Evolutionary conservation across 495 filamentous ascomycete genomes (phyloP).

Genomic region (Neurospora sp.): DNA sequence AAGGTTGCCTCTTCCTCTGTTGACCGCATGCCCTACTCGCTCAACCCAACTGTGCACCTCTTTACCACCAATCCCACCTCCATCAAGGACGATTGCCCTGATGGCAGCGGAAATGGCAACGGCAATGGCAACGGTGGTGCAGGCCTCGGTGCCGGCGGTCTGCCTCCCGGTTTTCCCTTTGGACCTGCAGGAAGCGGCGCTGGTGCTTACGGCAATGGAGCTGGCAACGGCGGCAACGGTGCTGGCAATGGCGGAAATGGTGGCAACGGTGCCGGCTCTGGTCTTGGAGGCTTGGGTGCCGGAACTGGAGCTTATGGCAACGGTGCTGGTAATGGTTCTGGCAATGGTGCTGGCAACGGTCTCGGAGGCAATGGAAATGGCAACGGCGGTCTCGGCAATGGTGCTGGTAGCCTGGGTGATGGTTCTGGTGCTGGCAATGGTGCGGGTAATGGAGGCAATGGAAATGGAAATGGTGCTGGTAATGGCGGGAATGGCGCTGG

Average conservation of each 20-base stretch:
- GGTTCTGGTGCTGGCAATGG: not conserved
- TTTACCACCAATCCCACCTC: not conserved
- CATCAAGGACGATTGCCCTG: not conserved
- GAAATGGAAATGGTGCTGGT: not conserved
- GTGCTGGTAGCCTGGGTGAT: not conserved
- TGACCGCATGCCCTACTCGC: not conserved
- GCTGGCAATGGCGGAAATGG: not conserved
- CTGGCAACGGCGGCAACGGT: not conserved
- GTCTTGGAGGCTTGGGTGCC: not conserved
- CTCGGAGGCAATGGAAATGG: conserved; percentile 1
- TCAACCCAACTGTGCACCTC: not conserved
- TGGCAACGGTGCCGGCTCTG: not conserved
- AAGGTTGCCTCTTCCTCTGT: conserved; percentile 2
- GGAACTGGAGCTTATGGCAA: conserved; percentile 5
- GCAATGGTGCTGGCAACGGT: not conserved
- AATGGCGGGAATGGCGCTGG: conserved; percentile 3
- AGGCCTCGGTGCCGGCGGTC: not conserved
- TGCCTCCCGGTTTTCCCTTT: not conserved
- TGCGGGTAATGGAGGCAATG: not conserved
- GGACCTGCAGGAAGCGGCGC: not conserved
- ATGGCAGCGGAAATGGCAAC: not conserved
- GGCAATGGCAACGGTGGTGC: not conserved
- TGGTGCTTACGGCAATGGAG: not conserved
- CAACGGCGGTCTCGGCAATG: conserved; percentile 8
- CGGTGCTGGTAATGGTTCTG: not conserved